Evolutionary conservation across 139 green algal genomes (phyloP).

Genomic region (Protoeuglena noctilucae): DNA sequence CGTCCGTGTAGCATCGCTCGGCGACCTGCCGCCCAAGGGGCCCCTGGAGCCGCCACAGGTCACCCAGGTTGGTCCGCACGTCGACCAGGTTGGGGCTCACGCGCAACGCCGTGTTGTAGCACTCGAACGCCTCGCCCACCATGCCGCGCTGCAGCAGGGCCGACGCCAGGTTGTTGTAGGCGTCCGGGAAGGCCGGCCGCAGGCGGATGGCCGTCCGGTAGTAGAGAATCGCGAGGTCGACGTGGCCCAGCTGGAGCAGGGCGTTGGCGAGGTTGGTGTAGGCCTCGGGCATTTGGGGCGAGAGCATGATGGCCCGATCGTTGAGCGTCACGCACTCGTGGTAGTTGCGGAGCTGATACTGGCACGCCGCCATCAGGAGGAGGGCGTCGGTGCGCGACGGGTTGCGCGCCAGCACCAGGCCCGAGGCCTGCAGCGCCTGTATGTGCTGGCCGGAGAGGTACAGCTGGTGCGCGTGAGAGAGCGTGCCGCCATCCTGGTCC

Average conservation of each 20-base stretch:
- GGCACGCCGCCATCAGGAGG: conserved; percentile 58
- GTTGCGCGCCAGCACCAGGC: conserved; percentile 1
- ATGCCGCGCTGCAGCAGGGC: conserved; percentile 47
- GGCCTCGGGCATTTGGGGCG: conserved; percentile 34
- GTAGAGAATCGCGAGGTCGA: conserved; percentile 67
- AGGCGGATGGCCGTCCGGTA: conserved; percentile 58
- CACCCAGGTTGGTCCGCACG: conserved; percentile 63
- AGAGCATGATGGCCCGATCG: conserved; percentile 46
- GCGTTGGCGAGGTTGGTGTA: conserved; percentile 54
- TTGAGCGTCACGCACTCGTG: conserved; percentile 45
- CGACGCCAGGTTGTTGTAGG: conserved; percentile 61
- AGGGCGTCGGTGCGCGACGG: conserved; percentile 40
- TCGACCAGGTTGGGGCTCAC: conserved; percentile 36
- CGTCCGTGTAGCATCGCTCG: conserved; percentile 48
- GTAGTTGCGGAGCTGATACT: conserved; percentile 62
- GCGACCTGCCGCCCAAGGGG: conserved; percentile 18
- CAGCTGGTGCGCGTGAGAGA: not conserved
- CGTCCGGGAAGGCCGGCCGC: conserved; percentile 52
- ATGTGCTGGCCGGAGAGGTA: not conserved
- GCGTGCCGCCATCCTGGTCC: too few relatives aligned
- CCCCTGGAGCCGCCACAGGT: conserved; percentile 51
- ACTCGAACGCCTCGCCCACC: conserved; percentile 42
- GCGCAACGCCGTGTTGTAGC: conserved; percentile 35
- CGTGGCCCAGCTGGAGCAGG: conserved; percentile 51
- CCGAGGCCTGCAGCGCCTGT: not conserved